Evolutionary conservation across 768 basidiomycete species (phyloP), one percentile per base, ranked within the genome.

Genomic region (Bullera alba): DNA sequence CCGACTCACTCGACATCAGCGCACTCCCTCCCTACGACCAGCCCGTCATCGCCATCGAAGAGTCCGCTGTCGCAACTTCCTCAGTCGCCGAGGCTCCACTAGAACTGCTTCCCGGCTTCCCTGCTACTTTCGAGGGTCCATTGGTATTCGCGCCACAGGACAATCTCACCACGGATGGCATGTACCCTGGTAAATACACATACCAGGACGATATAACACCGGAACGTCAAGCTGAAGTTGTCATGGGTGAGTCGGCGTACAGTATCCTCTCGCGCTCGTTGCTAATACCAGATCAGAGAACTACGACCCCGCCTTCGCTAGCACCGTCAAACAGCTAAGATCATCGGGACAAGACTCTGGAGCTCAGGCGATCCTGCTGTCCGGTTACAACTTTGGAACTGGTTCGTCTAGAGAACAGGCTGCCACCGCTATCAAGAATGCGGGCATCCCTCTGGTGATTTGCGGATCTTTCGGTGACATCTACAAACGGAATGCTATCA

Each of bases 381-480:
- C 90, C 4, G 95, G 95, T 12, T 96, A 89, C 77, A 99, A 99
- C 76, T 96, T 99, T 69, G 95, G 95, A 57, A 99, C 95, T 1
- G 95, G 95, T 6, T 96, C 92, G 0, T 96, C 93, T 23, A 83
- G 95, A 47, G 95, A 99, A 74, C 95, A 99, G 70, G 95, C 95
- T 2, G 95, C 95, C 15, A 99, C 95, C 0, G 93, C 95, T 1
- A 83, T 99, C 56, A 90, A 91, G 69, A 81, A 91, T 5, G 87
- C 93, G 0, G 93, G 95, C 15, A 75, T 99, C 3, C 89, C 90
- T 3, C 77, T 95, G 43, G 90, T 99, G 48, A 79, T 99, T 51
- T 90, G 90, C n/a, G 95, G 92, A 28, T 95, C 91, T 26, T 99
- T 99, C 61, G 93, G 95, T 8, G 95, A 99, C 71, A 97, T 97